phyloP scores from a whole-genome alignment of 116 monocot species.

The Zostera marina region DNA sequence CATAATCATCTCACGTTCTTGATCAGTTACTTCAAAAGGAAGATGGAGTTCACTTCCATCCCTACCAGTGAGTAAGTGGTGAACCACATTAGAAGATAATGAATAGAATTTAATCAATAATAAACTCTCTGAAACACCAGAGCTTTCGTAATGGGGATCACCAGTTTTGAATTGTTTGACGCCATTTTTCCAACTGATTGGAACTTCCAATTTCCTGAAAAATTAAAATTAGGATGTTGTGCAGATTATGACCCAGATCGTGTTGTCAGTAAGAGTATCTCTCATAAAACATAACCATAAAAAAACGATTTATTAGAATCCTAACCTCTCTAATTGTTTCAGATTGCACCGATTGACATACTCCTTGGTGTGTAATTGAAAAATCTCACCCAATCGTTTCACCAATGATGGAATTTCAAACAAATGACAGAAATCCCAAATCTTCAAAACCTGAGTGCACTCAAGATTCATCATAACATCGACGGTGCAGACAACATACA shows the following conservation, averaged over 20 bases:
- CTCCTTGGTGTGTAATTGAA: conserved; percentile 25
- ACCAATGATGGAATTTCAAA: conserved; percentile 12
- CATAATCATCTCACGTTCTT: conserved; percentile 32
- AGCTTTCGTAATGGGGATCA: conserved; percentile 11
- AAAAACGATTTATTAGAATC: neutral
- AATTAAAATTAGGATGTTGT: neutral
- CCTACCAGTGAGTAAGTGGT: conserved; percentile 31
- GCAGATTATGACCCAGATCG: neutral
- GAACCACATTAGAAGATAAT: conserved; percentile 32
- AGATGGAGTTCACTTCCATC: conserved; percentile 52
- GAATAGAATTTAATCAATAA: conserved; percentile 63
- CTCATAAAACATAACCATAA: neutral
- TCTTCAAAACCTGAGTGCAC: conserved; percentile 32
- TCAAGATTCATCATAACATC: conserved; percentile 20
- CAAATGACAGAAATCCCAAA: conserved; percentile 34
- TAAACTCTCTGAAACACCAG: conserved; percentile 44
- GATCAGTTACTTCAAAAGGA: conserved; percentile 48
- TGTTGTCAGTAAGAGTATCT: neutral
- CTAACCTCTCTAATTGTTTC: conserved; percentile 22
- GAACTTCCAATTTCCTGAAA: conserved; percentile 12
- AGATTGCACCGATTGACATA: conserved; percentile 23
- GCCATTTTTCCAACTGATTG: conserved; percentile 4
- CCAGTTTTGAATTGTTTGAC: neutral
- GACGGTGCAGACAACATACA: conserved; percentile 31
- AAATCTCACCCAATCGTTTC: conserved; percentile 24